phyloP scores from a whole-genome alignment of 2,329 filamentous ascomycete genomes.

The Cordyceps cateniannulata region DNA sequence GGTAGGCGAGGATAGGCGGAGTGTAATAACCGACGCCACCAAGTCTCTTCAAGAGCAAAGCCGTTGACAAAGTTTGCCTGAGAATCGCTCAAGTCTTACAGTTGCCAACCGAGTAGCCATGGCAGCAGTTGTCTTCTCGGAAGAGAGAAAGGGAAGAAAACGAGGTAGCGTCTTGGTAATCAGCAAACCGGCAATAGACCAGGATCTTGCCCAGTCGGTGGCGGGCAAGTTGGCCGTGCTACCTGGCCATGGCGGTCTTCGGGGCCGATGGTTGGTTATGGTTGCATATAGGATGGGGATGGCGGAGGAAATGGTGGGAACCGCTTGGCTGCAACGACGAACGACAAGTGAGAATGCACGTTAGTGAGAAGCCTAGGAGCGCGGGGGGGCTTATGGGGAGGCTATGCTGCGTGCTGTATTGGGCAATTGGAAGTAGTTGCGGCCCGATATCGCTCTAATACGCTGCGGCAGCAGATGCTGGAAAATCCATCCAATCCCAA shows the following conservation, averaged over 20 bases:
- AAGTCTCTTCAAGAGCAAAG: background rate
- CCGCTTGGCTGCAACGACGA: background rate
- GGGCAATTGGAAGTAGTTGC: background rate
- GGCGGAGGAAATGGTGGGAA: background rate
- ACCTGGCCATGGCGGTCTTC: background rate
- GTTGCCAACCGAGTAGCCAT: background rate
- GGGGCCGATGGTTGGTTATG: background rate
- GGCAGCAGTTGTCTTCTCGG: background rate
- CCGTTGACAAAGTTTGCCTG: background rate
- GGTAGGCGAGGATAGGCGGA: background rate
- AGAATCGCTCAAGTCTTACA: background rate
- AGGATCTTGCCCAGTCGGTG: background rate
- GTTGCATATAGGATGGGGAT: background rate
- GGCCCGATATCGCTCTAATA: conserved; percentile 7
- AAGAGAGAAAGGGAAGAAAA: background rate
- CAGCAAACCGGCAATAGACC: conserved; percentile 1
- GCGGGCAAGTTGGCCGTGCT: background rate
- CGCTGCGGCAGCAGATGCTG: no score
- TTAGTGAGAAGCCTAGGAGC: background rate
- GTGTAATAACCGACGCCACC: background rate
- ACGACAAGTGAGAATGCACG: background rate
- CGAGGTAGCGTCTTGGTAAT: background rate
- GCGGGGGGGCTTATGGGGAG: background rate
- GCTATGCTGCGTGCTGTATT: background rate
- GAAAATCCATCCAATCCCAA: no score